Percentiles rank a stretch among this genome's conserved stretches.
Evolutionary conservation across 2,329 filamentous ascomycete genomes (phyloP).

Genomic region (Phyllosticta citribraziliensis): DNA sequence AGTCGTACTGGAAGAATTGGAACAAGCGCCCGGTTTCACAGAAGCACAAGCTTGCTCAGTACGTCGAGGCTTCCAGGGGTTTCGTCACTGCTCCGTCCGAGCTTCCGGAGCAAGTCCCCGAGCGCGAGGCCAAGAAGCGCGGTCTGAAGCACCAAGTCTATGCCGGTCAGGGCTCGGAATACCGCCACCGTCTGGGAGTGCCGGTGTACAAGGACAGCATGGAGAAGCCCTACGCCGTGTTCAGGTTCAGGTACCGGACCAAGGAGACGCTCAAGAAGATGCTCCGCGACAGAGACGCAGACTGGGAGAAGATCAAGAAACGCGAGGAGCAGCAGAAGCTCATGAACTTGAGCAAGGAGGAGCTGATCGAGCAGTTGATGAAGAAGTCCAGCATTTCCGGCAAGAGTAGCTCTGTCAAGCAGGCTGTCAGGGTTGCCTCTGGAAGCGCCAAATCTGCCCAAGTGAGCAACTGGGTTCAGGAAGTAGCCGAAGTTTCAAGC

Average conservation of each 20-base stretch:
- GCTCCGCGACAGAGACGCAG: slow-evolving; percentile 18
- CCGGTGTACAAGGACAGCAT: slow-evolving; percentile 34
- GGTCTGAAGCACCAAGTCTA: slow-evolving; percentile 24
- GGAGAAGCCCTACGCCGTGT: slow-evolving; percentile 34
- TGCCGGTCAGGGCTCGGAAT: slow-evolving; percentile 26
- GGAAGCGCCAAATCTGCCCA: not conserved
- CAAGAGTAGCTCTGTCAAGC: not conserved
- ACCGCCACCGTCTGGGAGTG: slow-evolving; percentile 26
- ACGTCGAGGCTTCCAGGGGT: not conserved
- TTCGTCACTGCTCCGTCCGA: slow-evolving; percentile 22
- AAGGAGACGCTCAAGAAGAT: slow-evolving; percentile 24
- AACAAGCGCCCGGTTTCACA: not conserved
- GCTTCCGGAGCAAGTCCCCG: slow-evolving; percentile 17
- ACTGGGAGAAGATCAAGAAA: slow-evolving; percentile 9
- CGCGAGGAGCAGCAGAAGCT: slow-evolving; percentile 13
- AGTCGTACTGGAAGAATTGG: slow-evolving; percentile 24
- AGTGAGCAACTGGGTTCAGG: not conserved
- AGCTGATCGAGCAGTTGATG: slow-evolving; percentile 17
- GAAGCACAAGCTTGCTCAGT: not conserved
- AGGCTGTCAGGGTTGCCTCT: not conserved
- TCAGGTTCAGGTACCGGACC: slow-evolving; percentile 39
- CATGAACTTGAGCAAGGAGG: slow-evolving; percentile 21
- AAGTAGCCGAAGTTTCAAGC: not conserved
- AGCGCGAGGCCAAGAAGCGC: slow-evolving; percentile 12
- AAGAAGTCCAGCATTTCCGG: not conserved